A percentile compares a stretch with the other conserved stretches of the same genome.
Evolutionary conservation across 345 rosid genomes (phyloP).

Genomic region (Eucalyptus sp.): DNA sequence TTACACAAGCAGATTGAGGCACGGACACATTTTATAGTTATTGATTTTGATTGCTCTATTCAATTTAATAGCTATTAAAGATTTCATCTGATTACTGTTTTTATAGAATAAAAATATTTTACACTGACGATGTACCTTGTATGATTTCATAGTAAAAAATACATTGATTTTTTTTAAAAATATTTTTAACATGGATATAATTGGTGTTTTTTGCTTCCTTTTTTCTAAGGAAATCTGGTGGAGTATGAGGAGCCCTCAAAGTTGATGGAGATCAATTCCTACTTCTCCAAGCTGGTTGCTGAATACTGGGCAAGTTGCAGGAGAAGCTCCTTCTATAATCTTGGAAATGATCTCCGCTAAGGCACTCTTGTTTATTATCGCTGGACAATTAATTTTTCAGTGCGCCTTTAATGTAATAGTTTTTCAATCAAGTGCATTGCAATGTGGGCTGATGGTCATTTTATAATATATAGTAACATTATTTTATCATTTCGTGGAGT

Average conservation of each 20-base stretch:
- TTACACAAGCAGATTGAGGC: neutral
- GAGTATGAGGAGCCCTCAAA: constrained; percentile 60
- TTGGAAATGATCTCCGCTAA: neutral
- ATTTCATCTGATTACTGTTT: neutral
- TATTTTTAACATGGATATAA: neutral
- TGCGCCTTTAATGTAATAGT: neutral
- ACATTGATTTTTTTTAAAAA: neutral
- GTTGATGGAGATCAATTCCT: constrained; percentile 52
- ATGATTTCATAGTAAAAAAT: neutral
- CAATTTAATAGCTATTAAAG: neutral
- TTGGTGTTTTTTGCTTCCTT: neutral
- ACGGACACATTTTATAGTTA: neutral
- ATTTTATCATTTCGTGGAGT: neutral
- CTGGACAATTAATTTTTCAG: neutral
- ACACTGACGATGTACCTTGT: neutral
- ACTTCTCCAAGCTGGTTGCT: constrained; percentile 62
- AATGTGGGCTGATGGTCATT: neutral
- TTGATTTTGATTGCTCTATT: neutral
- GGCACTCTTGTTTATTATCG: neutral
- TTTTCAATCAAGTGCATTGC: neutral
- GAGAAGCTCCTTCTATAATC: constrained; percentile 9
- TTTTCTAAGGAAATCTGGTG: constrained; percentile 36
- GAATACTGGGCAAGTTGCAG: constrained; percentile 70
- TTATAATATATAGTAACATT: accelerated
- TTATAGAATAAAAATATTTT: too few species aligned